A percentile compares a stretch with the other conserved stretches of the same genome.
Conservation (phyloP, 1,284 basidiomycete species). For the Rugosomyces carneus region DNA sequence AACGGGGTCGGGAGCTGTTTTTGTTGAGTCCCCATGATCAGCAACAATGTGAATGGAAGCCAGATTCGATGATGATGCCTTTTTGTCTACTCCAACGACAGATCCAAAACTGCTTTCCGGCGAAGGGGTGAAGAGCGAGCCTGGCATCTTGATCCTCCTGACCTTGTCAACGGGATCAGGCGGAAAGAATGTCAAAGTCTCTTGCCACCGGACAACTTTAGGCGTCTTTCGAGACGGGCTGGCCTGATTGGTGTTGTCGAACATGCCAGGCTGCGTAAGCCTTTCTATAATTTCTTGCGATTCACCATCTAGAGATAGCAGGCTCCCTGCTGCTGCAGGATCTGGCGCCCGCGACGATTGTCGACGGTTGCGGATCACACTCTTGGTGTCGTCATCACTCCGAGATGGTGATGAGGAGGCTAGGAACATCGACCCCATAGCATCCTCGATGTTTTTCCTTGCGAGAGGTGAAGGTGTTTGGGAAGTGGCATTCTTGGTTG, state of each 20-base stretch:
- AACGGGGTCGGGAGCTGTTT: constrained; percentile 3
- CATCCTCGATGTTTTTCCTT: constrained; percentile 23
- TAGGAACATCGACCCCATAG: constrained; percentile 33
- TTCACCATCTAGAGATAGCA: constrained; percentile 34
- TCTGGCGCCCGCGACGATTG: constrained; percentile 20
- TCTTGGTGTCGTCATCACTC: constrained; percentile 24
- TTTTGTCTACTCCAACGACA: constrained; percentile 5
- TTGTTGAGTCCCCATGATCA: neutral
- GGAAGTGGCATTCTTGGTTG: constrained; percentile 8
- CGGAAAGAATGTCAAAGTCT: constrained; percentile 17
- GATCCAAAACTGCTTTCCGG: constrained; percentile 32
- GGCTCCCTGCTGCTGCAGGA: constrained; percentile 22
- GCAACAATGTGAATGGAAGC: neutral
- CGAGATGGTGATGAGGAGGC: constrained; percentile 18
- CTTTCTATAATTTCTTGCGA: constrained; percentile 30
- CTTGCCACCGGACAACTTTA: constrained; percentile 31
- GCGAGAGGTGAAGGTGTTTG: constrained; percentile 15
- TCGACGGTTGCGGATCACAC: constrained; percentile 22
- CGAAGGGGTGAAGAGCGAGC: constrained; percentile 43
- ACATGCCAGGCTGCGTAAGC: constrained; percentile 30
- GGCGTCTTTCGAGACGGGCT: constrained; percentile 16
- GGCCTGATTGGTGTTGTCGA: constrained; percentile 21
- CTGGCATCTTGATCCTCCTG: constrained; percentile 40
- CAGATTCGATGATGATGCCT: constrained; percentile 11
- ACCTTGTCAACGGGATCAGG: constrained; percentile 10